Evolutionary conservation across 2,329 filamentous ascomycete species (phyloP).

Genomic region (Exophiala sideris): DNA sequence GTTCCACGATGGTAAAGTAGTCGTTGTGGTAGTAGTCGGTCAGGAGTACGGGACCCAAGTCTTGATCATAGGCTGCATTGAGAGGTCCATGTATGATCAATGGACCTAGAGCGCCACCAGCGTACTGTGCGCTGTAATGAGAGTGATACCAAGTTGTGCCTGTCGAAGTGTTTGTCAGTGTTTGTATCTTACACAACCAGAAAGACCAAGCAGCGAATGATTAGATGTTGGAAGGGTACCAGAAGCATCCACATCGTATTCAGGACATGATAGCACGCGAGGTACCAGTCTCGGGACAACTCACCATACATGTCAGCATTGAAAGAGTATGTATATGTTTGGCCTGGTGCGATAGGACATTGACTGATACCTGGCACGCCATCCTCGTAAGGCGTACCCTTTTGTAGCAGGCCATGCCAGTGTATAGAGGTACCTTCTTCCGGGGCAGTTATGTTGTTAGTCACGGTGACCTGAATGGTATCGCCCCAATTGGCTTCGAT

Average conservation of each 20-base stretch:
- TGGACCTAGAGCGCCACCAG: slow-evolving; percentile 30
- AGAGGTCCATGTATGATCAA: slow-evolving; percentile 29
- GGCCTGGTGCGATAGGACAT: slow-evolving; percentile 42
- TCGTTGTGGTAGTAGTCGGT: slow-evolving; percentile 26
- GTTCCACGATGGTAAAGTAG: slow-evolving; percentile 20
- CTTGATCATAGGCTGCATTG: slow-evolving; percentile 22
- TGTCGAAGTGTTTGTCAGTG: too few relatives aligned
- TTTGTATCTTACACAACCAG: too few relatives aligned
- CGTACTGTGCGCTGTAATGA: too few relatives aligned
- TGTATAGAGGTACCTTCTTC: slow-evolving; percentile 41
- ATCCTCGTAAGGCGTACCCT: slow-evolving; percentile 47
- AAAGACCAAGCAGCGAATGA: too few relatives aligned
- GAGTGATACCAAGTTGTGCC: too few relatives aligned
- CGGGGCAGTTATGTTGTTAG: slow-evolving; percentile 33
- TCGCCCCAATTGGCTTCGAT: slow-evolving; percentile 34
- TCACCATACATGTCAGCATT: slow-evolving; percentile 36
- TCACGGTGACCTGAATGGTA: slow-evolving; percentile 32
- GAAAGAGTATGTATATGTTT: slow-evolving; percentile 37
- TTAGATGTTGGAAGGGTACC: too few relatives aligned
- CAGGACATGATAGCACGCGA: slow-evolving; percentile 38
- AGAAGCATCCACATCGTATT: slow-evolving; percentile 24
- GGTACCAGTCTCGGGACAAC: slow-evolving; percentile 4
- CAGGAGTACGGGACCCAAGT: slow-evolving; percentile 26
- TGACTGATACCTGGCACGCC: slow-evolving; percentile 49
- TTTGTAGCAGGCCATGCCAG: slow-evolving; percentile 39